Evolutionary conservation across 192 early-diverging fungal species (phyloP), one percentile per base, ranked within the genome.

Genomic region (Funneliformis geosporum): DNA sequence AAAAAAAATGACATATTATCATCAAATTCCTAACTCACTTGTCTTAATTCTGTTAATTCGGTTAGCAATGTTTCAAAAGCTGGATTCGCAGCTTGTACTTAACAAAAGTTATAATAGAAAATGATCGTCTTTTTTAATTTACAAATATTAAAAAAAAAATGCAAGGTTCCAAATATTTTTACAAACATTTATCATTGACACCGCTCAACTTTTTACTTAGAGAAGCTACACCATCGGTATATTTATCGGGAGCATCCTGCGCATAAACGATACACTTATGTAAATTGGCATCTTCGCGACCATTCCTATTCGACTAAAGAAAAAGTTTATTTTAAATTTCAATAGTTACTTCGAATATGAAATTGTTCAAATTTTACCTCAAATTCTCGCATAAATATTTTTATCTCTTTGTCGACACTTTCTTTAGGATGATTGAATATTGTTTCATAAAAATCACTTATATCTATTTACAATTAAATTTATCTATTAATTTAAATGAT

Each of bases 381-480:
- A 65, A 76, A 76, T 65, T 76, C 75, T 65, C 27, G 33, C 14
- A 66, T 43, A 47, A 64, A 76, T 28, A 7, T 42, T 42, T 76
- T 76, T 12, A 61, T 46, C 7, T 76, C 75, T 44, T 64, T 61
- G 7, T 76, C 61, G 28, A 76, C 59, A 25, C n/a, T 44, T 8
- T 64, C 60, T 65, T 76, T 76, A 6, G 75, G 75, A n/a, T 76
- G 75, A 25, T 42, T 65, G 27, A 76, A 76, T 46, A 76, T 44
- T 27, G 61, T 76, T 6, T 76, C 42, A 33, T 64, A 61, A 6
- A 76, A 76, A 47, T 64, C 65, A 27, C 62, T 42, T 43, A 65
- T 40, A 8, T 76, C 75, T 76, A 61, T 46, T 69, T 2, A 69
- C 8, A 69, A n/a, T 10, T 18, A n/a, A 40, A 33, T 33, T 33